These are phyloP conservation scores for Phytophthora cactorum DNA, from an alignment of 352 stramenopile species.

Conservation along the genomic window DNA sequence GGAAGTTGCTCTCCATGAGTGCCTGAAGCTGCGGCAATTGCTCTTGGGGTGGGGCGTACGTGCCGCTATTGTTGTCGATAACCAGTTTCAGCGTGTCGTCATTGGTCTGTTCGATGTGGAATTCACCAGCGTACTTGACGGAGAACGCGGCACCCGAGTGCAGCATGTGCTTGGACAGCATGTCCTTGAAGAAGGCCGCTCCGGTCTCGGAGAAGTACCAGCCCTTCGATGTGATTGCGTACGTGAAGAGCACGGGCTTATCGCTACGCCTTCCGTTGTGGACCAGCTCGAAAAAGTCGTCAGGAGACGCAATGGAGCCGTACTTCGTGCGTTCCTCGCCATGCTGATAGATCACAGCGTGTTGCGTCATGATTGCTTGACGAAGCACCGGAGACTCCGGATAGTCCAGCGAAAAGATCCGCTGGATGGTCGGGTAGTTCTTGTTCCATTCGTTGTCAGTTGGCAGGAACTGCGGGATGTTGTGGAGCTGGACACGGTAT, in stretches of 20 bases:
- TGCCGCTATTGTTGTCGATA: slow-evolving; percentile 48
- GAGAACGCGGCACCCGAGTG: slow-evolving; percentile 47
- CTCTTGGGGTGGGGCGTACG: slow-evolving; percentile 34
- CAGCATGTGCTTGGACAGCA: slow-evolving; percentile 57
- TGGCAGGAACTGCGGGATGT: slow-evolving; percentile 33
- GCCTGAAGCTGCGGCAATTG: slow-evolving; percentile 30
- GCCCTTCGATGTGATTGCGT: slow-evolving; percentile 45
- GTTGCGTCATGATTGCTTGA: slow-evolving; percentile 33
- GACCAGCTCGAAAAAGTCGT: slow-evolving; percentile 38
- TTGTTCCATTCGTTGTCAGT: slow-evolving; percentile 44
- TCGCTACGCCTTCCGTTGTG: slow-evolving; percentile 34
- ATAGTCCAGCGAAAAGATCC: slow-evolving; percentile 39
- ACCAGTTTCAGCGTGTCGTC: slow-evolving; percentile 26
- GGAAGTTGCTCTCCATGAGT: slow-evolving; percentile 43
- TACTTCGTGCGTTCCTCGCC: slow-evolving; percentile 27
- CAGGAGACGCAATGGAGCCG: slow-evolving; percentile 17
- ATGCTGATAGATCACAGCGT: slow-evolving; percentile 40
- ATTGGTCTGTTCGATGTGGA: slow-evolving; percentile 22
- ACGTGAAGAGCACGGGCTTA: slow-evolving; percentile 49
- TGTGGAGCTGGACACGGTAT: slow-evolving; percentile 41
- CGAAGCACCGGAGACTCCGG: slow-evolving; percentile 36
- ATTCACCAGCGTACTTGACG: slow-evolving; percentile 41
- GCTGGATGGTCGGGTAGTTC: slow-evolving; percentile 36
- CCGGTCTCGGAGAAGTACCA: slow-evolving; percentile 57
- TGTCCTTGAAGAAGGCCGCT: slow-evolving; percentile 51